Percentiles rank a stretch among this genome's conserved stretches.
These are phyloP conservation scores for Astragalus glycyphyllos DNA, from an alignment of 306 rosid genomes.

Conservation along the genomic window DNA sequence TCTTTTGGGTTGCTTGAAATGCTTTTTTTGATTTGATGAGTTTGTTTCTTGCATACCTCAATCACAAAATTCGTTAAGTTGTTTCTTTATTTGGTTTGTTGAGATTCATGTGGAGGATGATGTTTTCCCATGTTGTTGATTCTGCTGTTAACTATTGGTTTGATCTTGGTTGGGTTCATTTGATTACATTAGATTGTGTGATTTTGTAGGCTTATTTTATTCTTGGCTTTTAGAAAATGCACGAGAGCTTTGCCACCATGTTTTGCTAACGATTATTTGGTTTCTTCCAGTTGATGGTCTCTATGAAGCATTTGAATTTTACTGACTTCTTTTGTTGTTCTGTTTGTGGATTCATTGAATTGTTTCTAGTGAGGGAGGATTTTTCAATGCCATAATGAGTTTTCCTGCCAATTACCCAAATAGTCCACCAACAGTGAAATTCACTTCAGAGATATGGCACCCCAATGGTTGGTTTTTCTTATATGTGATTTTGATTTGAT, in stretches of 20 bases:
- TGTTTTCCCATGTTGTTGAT: constrained; percentile 27
- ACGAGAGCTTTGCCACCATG: not conserved
- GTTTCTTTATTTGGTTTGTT: constrained; percentile 13
- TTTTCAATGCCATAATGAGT: constrained; percentile 94
- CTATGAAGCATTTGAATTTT: constrained; percentile 9
- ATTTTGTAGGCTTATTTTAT: not conserved
- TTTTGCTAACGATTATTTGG: constrained; percentile 3
- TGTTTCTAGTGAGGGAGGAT: constrained; percentile 87
- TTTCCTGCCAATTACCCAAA: constrained; percentile 94
- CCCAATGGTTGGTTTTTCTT: constrained; percentile 74
- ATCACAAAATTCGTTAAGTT: constrained; percentile 1
- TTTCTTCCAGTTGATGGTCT: constrained; percentile 4
- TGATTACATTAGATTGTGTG: constrained; percentile 21
- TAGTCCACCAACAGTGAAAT: constrained; percentile 92
- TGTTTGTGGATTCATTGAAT: constrained; percentile 32
- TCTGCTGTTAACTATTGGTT: not conserved
- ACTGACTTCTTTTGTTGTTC: constrained; percentile 27
- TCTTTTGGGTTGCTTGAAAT: constrained; percentile 3
- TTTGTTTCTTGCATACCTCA: constrained; percentile 12
- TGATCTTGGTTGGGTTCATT: constrained; percentile 26
- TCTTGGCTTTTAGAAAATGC: constrained; percentile 9
- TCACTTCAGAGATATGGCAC: constrained; percentile 92
- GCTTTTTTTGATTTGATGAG: not conserved
- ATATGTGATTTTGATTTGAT: constrained; percentile 5
- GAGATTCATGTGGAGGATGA: not conserved